These are phyloP conservation scores for Leptographium wingfieldii DNA, from an alignment of 2,329 filamentous ascomycete genomes.

Conservation along the genomic window DNA sequence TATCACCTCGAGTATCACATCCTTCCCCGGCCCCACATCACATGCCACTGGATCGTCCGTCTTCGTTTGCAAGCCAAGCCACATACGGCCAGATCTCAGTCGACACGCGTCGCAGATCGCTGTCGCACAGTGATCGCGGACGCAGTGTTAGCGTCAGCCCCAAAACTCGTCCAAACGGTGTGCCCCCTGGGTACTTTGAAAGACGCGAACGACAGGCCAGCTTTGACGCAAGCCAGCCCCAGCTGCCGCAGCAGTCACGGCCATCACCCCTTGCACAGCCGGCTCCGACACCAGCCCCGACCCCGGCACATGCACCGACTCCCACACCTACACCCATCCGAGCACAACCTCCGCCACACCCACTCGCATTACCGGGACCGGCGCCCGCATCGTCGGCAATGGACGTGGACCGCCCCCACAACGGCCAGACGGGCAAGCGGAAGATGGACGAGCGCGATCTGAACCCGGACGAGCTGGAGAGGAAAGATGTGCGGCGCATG, in stretches of 20 bases:
- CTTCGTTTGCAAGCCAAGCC: slow-evolving; percentile 12
- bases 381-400: slow-evolving; percentile 5
- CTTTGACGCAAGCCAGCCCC: slow-evolving; percentile 10
- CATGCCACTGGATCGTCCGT: neutral
- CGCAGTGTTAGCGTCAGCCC: slow-evolving; percentile 65
- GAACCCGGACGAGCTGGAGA: slow-evolving; percentile 38
- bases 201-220: slow-evolving; percentile 18
- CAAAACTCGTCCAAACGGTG: slow-evolving; percentile 51
- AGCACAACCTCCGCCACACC: too few species aligned
- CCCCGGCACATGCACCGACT: neutral
- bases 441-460: slow-evolving; percentile 37
- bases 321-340: neutral
- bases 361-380: too few species aligned
- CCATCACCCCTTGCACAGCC: neutral
- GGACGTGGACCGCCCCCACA: slow-evolving; percentile 22
- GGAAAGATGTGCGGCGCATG: slow-evolving; percentile 29
- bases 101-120: slow-evolving; percentile 30
- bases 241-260: neutral
- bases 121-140: slow-evolving; percentile 51
- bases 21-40: slow-evolving; percentile 20
- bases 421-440: slow-evolving; percentile 30
- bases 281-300: neutral
- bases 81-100: slow-evolving; percentile 29
- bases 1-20: neutral
- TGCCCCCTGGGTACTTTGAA: slow-evolving; percentile 17